phyloP scores from a whole-genome alignment of 2,329 filamentous ascomycete species.

The Dactylonectria estremocensis region DNA sequence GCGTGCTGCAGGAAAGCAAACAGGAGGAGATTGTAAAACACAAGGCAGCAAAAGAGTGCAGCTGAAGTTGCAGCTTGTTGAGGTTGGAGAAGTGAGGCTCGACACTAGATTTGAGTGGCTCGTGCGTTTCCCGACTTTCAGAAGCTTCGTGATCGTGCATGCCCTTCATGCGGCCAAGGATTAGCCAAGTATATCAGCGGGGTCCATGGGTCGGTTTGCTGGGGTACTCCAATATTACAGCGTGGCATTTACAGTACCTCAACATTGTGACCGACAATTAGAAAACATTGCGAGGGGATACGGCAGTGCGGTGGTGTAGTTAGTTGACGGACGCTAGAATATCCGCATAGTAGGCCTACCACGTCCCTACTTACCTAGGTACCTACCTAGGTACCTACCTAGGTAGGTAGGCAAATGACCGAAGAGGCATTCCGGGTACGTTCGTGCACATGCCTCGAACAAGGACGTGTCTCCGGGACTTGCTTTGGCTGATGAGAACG shows the following conservation, averaged over 20 bases:
- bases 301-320: neutral
- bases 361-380: neutral
- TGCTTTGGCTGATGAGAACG: conserved; percentile 2
- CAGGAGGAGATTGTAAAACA: neutral
- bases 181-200: conserved; percentile 18
- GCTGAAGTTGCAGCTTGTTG: conserved; percentile 9
- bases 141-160: conserved; percentile 15
- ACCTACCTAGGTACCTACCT: too few relatives aligned
- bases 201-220: conserved; percentile 7
- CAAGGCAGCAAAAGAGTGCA: neutral
- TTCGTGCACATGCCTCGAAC: neutral
- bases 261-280: neutral
- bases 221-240: conserved; percentile 8
- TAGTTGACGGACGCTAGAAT: neutral
- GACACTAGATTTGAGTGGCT: conserved; percentile 1
- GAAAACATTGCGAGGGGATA: neutral
- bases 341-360: neutral
- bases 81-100: conserved; percentile 2
- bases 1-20: neutral
- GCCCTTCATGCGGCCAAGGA: conserved; percentile 24
- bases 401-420: neutral
- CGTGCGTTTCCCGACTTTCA: conserved; percentile 7
- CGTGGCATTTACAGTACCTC: conserved; percentile 11
- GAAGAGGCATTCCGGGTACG: neutral
- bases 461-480: conserved; percentile 18